Base-by-base conservation (phyloP, 352 stramenopile species). In the Aphanomyces euteiches region DNA sequence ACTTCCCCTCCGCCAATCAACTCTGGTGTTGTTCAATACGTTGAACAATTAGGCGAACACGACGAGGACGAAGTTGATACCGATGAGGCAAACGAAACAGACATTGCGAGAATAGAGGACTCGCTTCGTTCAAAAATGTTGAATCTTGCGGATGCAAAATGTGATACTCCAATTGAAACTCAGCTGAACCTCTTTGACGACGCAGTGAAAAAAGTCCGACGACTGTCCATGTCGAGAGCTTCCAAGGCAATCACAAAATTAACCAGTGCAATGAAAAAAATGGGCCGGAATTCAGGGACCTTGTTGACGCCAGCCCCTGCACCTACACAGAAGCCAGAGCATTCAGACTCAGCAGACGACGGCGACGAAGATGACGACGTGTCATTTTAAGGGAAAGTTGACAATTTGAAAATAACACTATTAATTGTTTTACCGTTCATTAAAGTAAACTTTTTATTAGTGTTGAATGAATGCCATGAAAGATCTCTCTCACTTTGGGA, bases 121-220 rank as follows among this genome's bases (percentile, higher is more conserved):
- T 70, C 87, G 21, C 66, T 92, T 38, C 82, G 83, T 4, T 74
- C 85, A 61, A 80, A 81, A 50, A 90, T 92, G 57, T 67, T 92
- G 4, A 77, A 83, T 59, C 73, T 78, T n/a, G 78, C 83, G 6
- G 82, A 92, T 63, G 79, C 84, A 61, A 70, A 47, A 2, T 68
- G 17, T 17, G 63, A 63, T 13, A 19, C 13, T 36, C 19, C 17
- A 3, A 7, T 70, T 7, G 64, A 70, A 47, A 21, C 36, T 3
- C 53, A 81, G 17, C 89, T 92, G 54, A 83, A 90, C 8, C 80
- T 89, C 74, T 92, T 80, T 68, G 89, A 87, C 75, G 70, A 38
- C 28, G 83, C 84, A n/a, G 72, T 92, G 47, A 74, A 88, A 64
- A 81, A 84, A 41, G 73, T 92, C 21, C 84, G 77, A 5, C 82